Evolutionary conservation across 768 basidiomycete species (phyloP), one percentile per base, ranked within the genome.

Genomic region (Podaxis sp.): DNA sequence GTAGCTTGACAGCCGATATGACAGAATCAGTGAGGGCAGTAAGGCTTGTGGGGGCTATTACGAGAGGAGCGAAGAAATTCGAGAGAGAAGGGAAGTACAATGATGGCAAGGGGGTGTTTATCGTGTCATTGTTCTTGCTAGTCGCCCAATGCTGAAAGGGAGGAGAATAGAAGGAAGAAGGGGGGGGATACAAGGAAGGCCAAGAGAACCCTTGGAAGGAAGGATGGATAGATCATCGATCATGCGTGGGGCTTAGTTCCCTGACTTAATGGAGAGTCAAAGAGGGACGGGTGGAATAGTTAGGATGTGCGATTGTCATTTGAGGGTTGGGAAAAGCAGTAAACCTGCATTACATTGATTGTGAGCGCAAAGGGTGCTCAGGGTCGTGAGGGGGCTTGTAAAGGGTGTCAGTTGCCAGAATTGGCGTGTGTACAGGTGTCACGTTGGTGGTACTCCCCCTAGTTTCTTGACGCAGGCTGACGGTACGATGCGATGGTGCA

Each of bases 21-120:
- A 61, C 59, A 54, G 59, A 54, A 61, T 61, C 52, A 61, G 38
- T 24, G 49, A 59, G 22, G 58, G 46, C 36, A 33, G 17, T 13
- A 59, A 42, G 57, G 42, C 30, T 59, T 59, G 42, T 26, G 57
- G 13, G 44, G 57, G 22, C 22, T 11, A 54, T 53, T 55, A 61
- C 51, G 40, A 48, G 36, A 53, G 28, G 22, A 38, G 13, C 12
- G 24, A 30, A 17, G 54, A n/a, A 44, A 48, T 46, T 59, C 44
- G 57, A 48, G 19, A 30, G 19, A 51, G 22, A 55, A 56, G 22
- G 19, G 39, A 38, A 42, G 44, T 17, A 46, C 19, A 46, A 46
- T 46, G 44, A 46, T 46, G 44, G 44, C 19, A 19, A n/a, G 44
- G 42, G 40, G n/a, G 40, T 4, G 40, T n/a, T 19, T 44, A 52